These are phyloP conservation scores for Tephrocybe sp. DNA, from an alignment of 768 basidiomycete species.

Conservation along the genomic window DNA sequence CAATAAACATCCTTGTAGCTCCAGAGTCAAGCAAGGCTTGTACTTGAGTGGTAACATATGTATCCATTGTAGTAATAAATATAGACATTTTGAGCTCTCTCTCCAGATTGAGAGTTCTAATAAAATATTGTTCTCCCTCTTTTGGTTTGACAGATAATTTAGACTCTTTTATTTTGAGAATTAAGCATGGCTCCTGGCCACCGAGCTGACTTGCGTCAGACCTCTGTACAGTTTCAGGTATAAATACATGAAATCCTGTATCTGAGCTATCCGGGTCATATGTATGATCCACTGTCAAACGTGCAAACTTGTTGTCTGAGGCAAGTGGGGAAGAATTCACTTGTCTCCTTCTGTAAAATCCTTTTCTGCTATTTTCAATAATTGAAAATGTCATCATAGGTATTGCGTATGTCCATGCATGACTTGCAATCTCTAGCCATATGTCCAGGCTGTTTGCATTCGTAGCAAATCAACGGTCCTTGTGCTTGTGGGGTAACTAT, in stretches of 20 bases:
- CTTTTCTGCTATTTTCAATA: background rate
- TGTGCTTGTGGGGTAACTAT: background rate
- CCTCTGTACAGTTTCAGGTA: background rate
- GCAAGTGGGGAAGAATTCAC: background rate
- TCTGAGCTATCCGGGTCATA: background rate
- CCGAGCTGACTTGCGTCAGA: background rate
- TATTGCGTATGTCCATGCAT: background rate
- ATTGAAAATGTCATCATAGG: background rate
- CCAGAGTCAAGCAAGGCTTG: too few species aligned
- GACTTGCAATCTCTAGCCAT: background rate
- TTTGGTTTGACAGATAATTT: background rate
- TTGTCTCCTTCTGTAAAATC: background rate
- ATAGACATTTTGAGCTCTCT: too few species aligned
- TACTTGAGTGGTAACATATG: too few species aligned
- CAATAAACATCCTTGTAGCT: constrained; percentile 1
- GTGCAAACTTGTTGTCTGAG: background rate
- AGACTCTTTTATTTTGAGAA: background rate
- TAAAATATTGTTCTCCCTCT: background rate
- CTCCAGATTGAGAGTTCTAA: too few species aligned
- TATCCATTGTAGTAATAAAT: too few species aligned
- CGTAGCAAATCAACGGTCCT: background rate
- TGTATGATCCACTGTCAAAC: background rate
- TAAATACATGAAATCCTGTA: background rate
- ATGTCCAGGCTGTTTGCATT: background rate
- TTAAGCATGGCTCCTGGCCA: background rate